Evolutionary conservation across 805 yeast genomes (phyloP), one percentile per base, ranked within the genome.

Genomic region (Isabelozyma gotoi): DNA sequence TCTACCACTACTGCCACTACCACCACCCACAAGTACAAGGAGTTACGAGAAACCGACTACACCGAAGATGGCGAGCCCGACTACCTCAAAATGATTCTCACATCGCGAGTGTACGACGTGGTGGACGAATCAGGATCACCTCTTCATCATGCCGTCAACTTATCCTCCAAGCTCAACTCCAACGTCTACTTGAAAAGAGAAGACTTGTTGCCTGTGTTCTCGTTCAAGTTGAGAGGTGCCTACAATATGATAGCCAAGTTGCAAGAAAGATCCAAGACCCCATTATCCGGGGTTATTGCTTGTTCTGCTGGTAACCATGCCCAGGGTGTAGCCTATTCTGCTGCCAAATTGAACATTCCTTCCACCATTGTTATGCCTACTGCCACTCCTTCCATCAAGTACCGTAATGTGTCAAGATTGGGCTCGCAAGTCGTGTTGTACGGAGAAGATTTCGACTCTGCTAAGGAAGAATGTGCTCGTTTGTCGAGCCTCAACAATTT

Each of bases 291-390:
- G 55, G 97, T 94, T 43, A 86, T 95, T 60, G 97, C 98, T 0
- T 94, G 98, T 58, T 89, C 97, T 21, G 99, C 99, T 3, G 99
- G 99, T 29, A 94, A 94, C 65, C 99, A 94, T 57, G 99, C 99
- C 1, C 99, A 94, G 63, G 99, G 99, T 52, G 98, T 94, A 11
- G 99, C 99, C 0, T 92, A 68, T 62, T 85, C 96, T 17, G 96
- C 98, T 3, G 82, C 81, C 47, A 81, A 84, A 46, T 72, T 94
- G 58, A 85, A 84, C 19, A 89, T 94, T 41, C 94, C 96, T 3
- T 92, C 98, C 3, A 92, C 97, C 4, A 94, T 94, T 42, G 98
- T 94, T 37, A 94, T 94, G 99, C 99, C 99, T 2, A 83, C 88
- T 2, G 92, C 95, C 2, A 94, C 99, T 0, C 99, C 99, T 2